Base-by-base conservation (phyloP, 106 monocot genomes). In the Iris macrosiphon region DNA sequence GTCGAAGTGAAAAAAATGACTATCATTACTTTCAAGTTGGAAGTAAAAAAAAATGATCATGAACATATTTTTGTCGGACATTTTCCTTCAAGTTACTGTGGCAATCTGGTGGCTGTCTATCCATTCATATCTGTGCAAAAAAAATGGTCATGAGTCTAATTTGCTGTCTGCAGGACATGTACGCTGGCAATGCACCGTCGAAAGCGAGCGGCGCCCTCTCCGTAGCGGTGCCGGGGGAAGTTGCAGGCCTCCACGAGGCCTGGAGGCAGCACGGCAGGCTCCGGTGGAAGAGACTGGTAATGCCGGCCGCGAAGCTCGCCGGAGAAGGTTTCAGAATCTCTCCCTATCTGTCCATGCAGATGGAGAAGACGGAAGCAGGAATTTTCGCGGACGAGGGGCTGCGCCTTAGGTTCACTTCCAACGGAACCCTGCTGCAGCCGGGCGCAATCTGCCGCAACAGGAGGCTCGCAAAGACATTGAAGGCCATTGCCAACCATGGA, bases 241-340 rank as follows among this genome's bases (percentile, higher is more conserved):
- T 96, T 55, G 85, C 82, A 16, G 95, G 95, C 16, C 79, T 96
- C 11, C 73, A 89, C 43, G 55, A 69, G 22, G 85, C 82, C 5
- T 96, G 95, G 95, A 89, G 69, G 45, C 79, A 71, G 16, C 66
- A 96, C 37, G 95, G 95, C 18, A 96, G 72, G 69, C 85, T 96
- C 35, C 85, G 85, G 11, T 96, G 95, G 95, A 76, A 73, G 55
- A 54, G 73, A 26, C 63, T 96, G 4, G 73, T 96, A 3, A 49
- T 12, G 20, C 95, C 95, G 8, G 85, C 89, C 13, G 69, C 54
- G 55, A 47, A 20, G 1, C 39, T 96, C 7, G 89, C 95, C 35
- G 67, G 50, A 29, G 55, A n/a, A 8, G 95, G 85, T 26, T 95
- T 86, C 52, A 24, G 23, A 18, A 67, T 96, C 31, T 85, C 82